Evolutionary conservation across 352 stramenopile genomes (phyloP).

Genomic region (Phytophthora citricola): DNA sequence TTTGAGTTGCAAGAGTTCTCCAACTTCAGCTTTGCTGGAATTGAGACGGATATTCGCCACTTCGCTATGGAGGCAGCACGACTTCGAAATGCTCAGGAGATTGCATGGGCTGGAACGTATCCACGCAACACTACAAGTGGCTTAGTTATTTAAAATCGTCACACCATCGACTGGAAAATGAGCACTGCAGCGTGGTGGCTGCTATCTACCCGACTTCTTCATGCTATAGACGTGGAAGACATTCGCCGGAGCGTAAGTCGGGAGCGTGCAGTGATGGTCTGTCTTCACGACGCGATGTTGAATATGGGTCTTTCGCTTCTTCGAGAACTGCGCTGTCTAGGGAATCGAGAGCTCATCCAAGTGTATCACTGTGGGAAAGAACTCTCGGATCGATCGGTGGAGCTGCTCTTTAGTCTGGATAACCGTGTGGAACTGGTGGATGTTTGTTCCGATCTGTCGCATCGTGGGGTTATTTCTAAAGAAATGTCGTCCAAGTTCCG

Average conservation of each 20-base stretch:
- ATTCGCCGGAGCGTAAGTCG: slow-evolving; percentile 27
- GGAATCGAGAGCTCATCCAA: slow-evolving; percentile 33
- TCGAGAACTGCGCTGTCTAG: slow-evolving; percentile 29
- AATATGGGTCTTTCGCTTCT: slow-evolving; percentile 52
- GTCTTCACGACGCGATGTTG: slow-evolving; percentile 40
- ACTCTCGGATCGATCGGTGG: slow-evolving; percentile 39
- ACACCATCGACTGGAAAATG: slow-evolving; percentile 19
- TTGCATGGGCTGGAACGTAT: slow-evolving; percentile 7
- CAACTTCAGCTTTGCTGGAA: slow-evolving; percentile 17
- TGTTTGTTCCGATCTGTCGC: slow-evolving; percentile 42
- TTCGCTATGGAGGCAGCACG: slow-evolving; percentile 27
- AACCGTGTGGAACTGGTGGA: slow-evolving; percentile 43
- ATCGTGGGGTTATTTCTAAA: slow-evolving; percentile 17
- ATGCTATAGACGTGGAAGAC: slow-evolving; percentile 11
- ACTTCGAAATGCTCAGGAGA: slow-evolving; percentile 20
- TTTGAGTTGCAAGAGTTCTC: slow-evolving; percentile 31
- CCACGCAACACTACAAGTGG: slow-evolving; percentile 12
- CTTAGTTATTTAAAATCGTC: no score
- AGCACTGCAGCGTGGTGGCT: slow-evolving; percentile 10
- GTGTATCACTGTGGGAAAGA: slow-evolving; percentile 43
- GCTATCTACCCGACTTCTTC: slow-evolving; percentile 11
- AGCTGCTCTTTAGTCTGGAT: slow-evolving; percentile 35
- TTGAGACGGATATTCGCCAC: slow-evolving; percentile 28
- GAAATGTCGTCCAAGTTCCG: slow-evolving; percentile 31
- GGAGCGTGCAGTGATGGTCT: slow-evolving; percentile 28